These are phyloP conservation scores for Lathyrus oleraceus DNA, from an alignment of 306 rosid genomes.

Conservation along the genomic window DNA sequence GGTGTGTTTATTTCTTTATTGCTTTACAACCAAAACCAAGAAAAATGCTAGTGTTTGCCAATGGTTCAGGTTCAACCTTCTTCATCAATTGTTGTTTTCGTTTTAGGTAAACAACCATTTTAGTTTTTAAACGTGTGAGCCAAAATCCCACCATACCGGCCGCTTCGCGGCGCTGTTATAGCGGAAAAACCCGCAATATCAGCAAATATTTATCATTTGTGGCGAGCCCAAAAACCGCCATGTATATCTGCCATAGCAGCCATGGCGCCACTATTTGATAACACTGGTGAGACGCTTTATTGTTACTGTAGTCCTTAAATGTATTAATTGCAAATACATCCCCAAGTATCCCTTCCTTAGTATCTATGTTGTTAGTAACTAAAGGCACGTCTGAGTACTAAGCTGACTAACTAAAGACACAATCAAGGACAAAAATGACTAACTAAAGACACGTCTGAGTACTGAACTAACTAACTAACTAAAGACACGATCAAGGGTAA, in stretches of 20 bases:
- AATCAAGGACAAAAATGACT: neutral
- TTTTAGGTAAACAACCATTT: neutral
- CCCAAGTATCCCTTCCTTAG: neutral
- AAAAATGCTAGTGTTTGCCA: slow-evolving; percentile 2
- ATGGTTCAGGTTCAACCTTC: slow-evolving; percentile 26
- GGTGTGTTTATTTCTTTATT: slow-evolving; percentile 3
- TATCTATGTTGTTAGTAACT: neutral
- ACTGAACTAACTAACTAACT: neutral
- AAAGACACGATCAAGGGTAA: neutral
- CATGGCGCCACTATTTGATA: too few species aligned
- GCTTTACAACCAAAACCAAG: neutral
- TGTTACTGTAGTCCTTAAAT: neutral
- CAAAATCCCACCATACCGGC: too few species aligned
- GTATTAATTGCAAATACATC: neutral
- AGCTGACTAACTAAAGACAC: neutral
- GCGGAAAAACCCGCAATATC: too few species aligned
- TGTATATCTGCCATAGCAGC: too few species aligned
- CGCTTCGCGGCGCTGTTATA: too few species aligned
- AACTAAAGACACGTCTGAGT: neutral
- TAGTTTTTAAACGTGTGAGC: neutral
- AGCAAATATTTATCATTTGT: too few species aligned
- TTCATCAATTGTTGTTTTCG: neutral
- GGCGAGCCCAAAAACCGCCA: too few species aligned
- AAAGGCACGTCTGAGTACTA: neutral
- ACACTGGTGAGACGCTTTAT: too few species aligned